Evolutionary conservation across 139 green algal genomes (phyloP).

Genomic region (Coelastrella sp.): DNA sequence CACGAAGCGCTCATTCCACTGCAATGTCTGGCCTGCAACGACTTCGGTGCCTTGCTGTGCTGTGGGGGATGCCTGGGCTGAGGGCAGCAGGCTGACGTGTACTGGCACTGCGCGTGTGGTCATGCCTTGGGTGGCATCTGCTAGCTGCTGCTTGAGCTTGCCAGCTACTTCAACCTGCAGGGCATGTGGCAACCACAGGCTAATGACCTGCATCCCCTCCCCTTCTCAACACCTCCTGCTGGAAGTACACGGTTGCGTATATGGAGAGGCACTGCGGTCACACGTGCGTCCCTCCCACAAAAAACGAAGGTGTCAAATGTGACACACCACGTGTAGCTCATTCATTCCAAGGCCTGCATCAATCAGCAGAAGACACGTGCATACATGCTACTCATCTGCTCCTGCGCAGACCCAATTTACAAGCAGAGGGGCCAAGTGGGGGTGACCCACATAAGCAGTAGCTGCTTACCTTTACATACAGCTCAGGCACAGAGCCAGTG

Average conservation of each 20-base stretch:
- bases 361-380: too few relatives aligned
- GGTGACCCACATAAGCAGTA: constrained; percentile 23
- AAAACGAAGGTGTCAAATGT: too few relatives aligned
- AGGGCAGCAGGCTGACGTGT: neutral
- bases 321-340: too few relatives aligned
- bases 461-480: constrained; percentile 33
- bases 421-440: too few relatives aligned
- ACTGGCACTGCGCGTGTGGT: constrained; percentile 52
- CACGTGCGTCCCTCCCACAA: too few relatives aligned
- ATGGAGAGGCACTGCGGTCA: too few relatives aligned
- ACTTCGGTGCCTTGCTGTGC: neutral
- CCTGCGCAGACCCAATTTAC: too few relatives aligned
- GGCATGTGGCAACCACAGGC: neutral
- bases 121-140: constrained; percentile 50
- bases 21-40: constrained; percentile 1
- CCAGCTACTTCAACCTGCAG: constrained; percentile 16
- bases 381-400: too few relatives aligned
- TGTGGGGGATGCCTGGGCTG: neutral
- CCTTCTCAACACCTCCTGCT: too few relatives aligned
- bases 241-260: too few relatives aligned
- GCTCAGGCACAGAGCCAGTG: constrained; percentile 27
- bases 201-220: neutral
- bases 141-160: constrained; percentile 8
- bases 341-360: too few relatives aligned
- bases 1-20: constrained; percentile 76